Base-by-base conservation (phyloP, 2,329 filamentous ascomycete species). In the Alternaria consortialis region DNA sequence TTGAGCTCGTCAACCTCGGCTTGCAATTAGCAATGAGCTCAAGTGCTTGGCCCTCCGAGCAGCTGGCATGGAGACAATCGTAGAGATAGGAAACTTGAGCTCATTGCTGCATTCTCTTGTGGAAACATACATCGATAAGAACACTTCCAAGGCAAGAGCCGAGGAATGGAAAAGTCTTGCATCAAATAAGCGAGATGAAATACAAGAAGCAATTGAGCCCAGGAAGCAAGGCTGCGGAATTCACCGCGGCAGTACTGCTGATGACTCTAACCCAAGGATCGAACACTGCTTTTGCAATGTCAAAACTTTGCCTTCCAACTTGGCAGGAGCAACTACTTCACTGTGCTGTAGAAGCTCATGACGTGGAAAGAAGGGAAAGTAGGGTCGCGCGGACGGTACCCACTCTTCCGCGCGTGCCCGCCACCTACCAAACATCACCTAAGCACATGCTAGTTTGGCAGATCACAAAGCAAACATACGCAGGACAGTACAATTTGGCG, bases 1-100 rank as follows among this genome's bases (percentile, higher is more conserved):
- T 91, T 94, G 80, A 97, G 93, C 74, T 93, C 89, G 53, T 94
- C 88, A 53, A 97, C 89, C 74, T 97, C 90, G 61, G 81, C 84
- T 64, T 91, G 90, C 42, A 97, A 25, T 81, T 74, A 56, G 84
- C 82, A 11, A 88, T 79, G 27, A 84, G 83, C 37, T 85, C 83
- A 61, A 83, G 25, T 83, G 80, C 64, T 79, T 78, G 5, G 69
- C 37, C 15, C 77, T 15, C 20, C 20, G 40, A 8, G 23, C 40
- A 39, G 29, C 34, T 48, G 44, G 17, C 46, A 20, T 23, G 17
- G 31, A 6, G 32, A 48, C 29, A 3, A 34, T n/a, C 32, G 31
- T 29, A 36, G 7, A 20, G 23, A 13, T 11, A 15, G 4, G 1
- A 20, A 48, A 25, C 27, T 8, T 7, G 11, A 50, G 32, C 46